Evolutionary conservation across 768 basidiomycete species (phyloP).

Genomic region (Exidia glandulosa): DNA sequence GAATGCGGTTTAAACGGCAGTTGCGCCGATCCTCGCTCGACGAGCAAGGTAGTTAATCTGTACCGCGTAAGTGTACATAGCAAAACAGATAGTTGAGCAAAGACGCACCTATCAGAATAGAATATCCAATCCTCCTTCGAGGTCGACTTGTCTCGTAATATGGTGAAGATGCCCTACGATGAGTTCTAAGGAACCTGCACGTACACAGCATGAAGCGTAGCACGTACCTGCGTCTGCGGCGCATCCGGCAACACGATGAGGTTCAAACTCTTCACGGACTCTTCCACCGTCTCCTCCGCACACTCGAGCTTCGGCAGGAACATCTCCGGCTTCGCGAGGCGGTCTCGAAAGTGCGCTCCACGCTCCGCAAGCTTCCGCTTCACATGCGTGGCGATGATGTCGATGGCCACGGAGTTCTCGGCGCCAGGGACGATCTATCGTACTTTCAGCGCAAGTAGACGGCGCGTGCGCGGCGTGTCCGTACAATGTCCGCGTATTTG

Average conservation of each 20-base stretch:
- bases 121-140: conserved; percentile 83
- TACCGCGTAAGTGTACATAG: neutral
- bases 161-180: conserved; percentile 77
- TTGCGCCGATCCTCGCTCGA: conserved; percentile 73
- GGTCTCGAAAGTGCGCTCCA: conserved; percentile 56
- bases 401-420: conserved; percentile 83
- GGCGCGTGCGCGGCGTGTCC: neutral
- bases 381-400: conserved; percentile 86
- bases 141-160: conserved; percentile 63
- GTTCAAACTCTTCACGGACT: conserved; percentile 31
- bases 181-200: neutral
- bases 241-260: conserved; percentile 66
- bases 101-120: conserved; percentile 56
- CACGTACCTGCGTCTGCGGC: conserved; percentile 60
- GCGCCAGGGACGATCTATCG: conserved; percentile 90
- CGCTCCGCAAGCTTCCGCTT: conserved; percentile 74
- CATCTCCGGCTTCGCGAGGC: conserved; percentile 38
- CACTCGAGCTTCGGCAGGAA: conserved; percentile 10
- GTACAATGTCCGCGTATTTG: conserved; percentile 79
- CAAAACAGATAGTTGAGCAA: neutral
- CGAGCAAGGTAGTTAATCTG: conserved; percentile 60
- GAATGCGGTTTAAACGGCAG: conserved; percentile 58
- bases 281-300: conserved; percentile 30
- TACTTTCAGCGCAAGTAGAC: neutral
- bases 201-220: neutral